Base-by-base conservation (phyloP, 2,329 filamentous ascomycete genomes). In the Neofusicoccum cordaticola region DNA sequence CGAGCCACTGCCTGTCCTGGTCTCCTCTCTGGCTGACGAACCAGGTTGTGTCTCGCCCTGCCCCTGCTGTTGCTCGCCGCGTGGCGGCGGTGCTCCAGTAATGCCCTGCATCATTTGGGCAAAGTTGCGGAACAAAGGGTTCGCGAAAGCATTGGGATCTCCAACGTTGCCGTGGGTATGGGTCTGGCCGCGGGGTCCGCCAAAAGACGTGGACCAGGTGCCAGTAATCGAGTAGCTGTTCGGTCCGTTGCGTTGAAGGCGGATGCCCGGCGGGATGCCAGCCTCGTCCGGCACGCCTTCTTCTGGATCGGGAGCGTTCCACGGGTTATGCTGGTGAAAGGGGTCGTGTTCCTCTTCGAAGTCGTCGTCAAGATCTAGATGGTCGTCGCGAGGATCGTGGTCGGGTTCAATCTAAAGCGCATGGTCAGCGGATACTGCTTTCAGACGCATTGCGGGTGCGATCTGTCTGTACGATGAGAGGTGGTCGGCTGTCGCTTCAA, bases 311-410 rank as follows among this genome's bases (percentile, higher is more conserved):
- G 82, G 80, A 39, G 75, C 75, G 61, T 78, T 71, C 80, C 81
- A 85, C 2, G 83, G 82, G 64, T 84, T 78, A 66, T 84, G 80
- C 63, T 80, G 53, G 53, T n/a, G 3, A 19, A 57, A 57, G 68
- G 66, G 70, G 66, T 79, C 75, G 6, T 78, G 73, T 63, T 62
- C 52, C 7, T 80, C 65, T 44, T 69, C 67, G 34, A 62, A 69
- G 39, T 74, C 72, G 44, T 78, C 76, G 67, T 69, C 52, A 15
- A 70, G 67, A 35, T 67, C 67, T 41, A 42, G 71, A 66, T 65
- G 70, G 50, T 74, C 72, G 44, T 78, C 76, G 67, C 90, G 84
- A 9, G 90, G 90, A 69, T 93, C 90, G 69, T 86, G 87, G 2
- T 85, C 83, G 8, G 76, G 71, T 69, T 83, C 81, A 50, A 64